phyloP scores from a whole-genome alignment of 345 rosid species.

The thale cress (Arabidopsis thaliana) region TAIR10.1 NC_003075.7:13151001-13151500 shows the following conservation, averaged over 20 bases:
- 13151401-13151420: conserved; percentile 88
- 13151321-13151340: conserved; percentile 2
- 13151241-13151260: conserved; percentile 75
- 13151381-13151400: conserved; percentile 93
- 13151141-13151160: conserved; percentile 83
- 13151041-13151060: background rate
- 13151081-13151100: conserved; percentile 72
- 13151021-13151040: background rate
- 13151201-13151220: conserved; percentile 74
- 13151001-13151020: conserved; percentile 81
- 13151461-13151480: conserved; percentile 64
- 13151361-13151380: conserved; percentile 55
- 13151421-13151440: conserved; percentile 93
- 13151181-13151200: conserved; percentile 95
- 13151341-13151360: background rate
- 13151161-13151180: conserved; percentile 98
- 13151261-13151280: conserved; percentile 85
- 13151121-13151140: conserved; percentile 86
- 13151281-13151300: conserved; percentile 82
- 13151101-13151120: conserved; percentile 93
- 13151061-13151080: conserved; percentile 5
- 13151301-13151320: background rate
- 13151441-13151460: conserved; percentile 60
- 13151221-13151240: conserved; percentile 69
- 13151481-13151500: conserved; percentile 75